Evolutionary conservation across 2,329 filamentous ascomycete species (phyloP).

Genomic region (Parastagonospora nodorum): DNA sequence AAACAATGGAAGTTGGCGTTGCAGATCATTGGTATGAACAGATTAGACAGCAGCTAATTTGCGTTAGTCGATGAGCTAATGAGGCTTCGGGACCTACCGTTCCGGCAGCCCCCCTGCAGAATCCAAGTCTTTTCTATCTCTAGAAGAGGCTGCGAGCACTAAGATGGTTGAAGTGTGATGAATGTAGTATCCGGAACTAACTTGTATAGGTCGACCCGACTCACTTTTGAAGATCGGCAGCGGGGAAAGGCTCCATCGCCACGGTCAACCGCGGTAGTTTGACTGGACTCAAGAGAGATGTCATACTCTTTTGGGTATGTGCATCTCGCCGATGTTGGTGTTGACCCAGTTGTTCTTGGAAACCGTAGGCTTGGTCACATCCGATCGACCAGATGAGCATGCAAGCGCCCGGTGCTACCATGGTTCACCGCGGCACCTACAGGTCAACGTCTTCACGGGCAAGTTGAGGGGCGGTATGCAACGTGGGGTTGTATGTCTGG

Average conservation of each 20-base stretch:
- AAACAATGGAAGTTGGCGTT: background rate
- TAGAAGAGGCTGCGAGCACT: background rate
- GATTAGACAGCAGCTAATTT: background rate
- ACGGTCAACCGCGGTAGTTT: conserved; percentile 6
- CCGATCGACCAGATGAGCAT: no score
- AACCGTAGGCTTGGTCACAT: no score
- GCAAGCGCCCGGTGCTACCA: no score
- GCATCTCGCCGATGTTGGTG: background rate
- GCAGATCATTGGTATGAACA: background rate
- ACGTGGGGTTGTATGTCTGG: background rate
- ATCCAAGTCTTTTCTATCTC: background rate
- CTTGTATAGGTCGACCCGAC: background rate
- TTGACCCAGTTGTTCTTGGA: no score
- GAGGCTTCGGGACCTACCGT: background rate
- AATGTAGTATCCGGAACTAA: conserved; percentile 2
- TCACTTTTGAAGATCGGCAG: conserved; percentile 5
- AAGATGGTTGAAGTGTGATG: background rate
- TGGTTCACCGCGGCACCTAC: no score
- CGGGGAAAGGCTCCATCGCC: conserved; percentile 2
- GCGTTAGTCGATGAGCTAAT: background rate
- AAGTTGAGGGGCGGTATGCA: no score
- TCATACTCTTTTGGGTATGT: background rate
- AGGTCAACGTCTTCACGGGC: no score
- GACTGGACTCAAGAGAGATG: background rate
- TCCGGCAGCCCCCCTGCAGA: background rate